Conservation (phyloP, 1,284 basidiomycete species). For the Pseudozyma sp. region DNA sequence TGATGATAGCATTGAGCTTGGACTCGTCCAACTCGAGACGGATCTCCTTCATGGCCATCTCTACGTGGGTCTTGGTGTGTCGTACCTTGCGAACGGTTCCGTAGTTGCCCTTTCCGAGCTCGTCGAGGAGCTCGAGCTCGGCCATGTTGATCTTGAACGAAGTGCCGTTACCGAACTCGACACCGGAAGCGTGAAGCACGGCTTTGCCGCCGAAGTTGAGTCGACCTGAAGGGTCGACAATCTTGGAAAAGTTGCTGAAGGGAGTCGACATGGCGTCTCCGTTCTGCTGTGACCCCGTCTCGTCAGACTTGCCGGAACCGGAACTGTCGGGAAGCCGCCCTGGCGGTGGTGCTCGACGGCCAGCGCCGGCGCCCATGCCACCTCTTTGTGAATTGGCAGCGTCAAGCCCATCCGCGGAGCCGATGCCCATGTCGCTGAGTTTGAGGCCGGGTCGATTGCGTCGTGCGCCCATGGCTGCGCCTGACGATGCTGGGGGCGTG, state of each 20-base stretch:
- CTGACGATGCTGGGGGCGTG: conserved; percentile 21
- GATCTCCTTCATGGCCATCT: conserved; percentile 99
- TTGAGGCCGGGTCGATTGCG: conserved; percentile 55
- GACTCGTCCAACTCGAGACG: conserved; percentile 94
- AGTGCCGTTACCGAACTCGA: conserved; percentile 92
- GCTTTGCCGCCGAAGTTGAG: conserved; percentile 95
- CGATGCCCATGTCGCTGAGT: conserved; percentile 57
- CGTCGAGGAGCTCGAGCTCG: conserved; percentile 85
- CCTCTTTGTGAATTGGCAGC: conserved; percentile 1
- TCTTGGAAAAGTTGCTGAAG: conserved; percentile 92
- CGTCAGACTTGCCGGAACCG: conserved; percentile 28
- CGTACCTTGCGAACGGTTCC: conserved; percentile 95
- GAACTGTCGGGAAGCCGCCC: conserved; percentile 66
- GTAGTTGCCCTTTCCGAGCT: conserved; percentile 95
- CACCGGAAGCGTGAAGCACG: conserved; percentile 88
- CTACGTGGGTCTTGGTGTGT: conserved; percentile 91
- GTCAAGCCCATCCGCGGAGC: conserved; percentile 18
- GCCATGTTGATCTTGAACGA: conserved; percentile 96
- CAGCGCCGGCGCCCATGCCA: conserved; percentile 73
- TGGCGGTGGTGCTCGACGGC: conserved; percentile 73
- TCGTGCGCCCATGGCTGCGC: conserved; percentile 31
- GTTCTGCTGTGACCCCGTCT: conserved; percentile 10
- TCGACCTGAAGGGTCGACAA: conserved; percentile 95
- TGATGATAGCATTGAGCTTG: conserved; percentile 94
- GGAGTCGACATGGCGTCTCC: conserved; percentile 75